A percentile compares a stretch with the other conserved stretches of the same genome.
These are phyloP conservation scores for Halophytophthora batemanensis DNA, from an alignment of 352 stramenopile species.

Conservation along the genomic window DNA sequence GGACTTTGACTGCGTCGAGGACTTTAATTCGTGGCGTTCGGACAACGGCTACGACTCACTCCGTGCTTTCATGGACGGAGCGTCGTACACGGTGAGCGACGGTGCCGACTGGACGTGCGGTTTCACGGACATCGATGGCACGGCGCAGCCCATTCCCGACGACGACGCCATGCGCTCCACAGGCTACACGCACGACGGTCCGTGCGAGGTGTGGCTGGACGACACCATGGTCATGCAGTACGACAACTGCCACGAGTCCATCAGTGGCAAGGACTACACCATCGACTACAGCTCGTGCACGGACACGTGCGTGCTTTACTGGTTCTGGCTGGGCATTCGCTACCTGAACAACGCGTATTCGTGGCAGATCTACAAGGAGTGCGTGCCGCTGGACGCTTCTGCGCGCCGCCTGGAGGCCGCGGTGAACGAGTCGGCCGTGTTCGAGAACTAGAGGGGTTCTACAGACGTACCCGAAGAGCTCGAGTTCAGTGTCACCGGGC, in stretches of 20 bases:
- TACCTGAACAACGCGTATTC: conserved; percentile 17
- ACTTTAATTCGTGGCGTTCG: conserved; percentile 25
- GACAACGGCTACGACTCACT: conserved; percentile 26
- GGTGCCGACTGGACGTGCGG: conserved; percentile 15
- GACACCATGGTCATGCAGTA: conserved; percentile 11
- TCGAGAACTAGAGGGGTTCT: conserved; percentile 1
- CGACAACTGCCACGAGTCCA: conserved; percentile 13
- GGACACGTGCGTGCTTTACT: conserved; percentile 16
- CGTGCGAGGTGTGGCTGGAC: conserved; percentile 23
- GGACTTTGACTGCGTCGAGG: conserved; percentile 20
- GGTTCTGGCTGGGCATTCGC: conserved; percentile 24
- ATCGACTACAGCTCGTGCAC: conserved; percentile 18
- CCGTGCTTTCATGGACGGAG: conserved; percentile 27
- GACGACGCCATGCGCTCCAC: conserved; percentile 5
- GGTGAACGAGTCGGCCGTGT: conserved; percentile 2
- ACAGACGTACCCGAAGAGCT: background rate
- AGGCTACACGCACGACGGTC: conserved; percentile 23
- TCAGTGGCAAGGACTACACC: conserved; percentile 10
- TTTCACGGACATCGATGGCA: conserved; percentile 18
- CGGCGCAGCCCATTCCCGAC: conserved; percentile 22
- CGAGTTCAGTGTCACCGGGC: background rate
- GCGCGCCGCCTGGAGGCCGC: background rate
- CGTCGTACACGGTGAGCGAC: conserved; percentile 16
- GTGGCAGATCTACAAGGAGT: conserved; percentile 34
- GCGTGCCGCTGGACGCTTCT: conserved; percentile 11